Evolutionary conservation across 129 eudicot species (phyloP).

Genomic region (Arctium lappa): DNA sequence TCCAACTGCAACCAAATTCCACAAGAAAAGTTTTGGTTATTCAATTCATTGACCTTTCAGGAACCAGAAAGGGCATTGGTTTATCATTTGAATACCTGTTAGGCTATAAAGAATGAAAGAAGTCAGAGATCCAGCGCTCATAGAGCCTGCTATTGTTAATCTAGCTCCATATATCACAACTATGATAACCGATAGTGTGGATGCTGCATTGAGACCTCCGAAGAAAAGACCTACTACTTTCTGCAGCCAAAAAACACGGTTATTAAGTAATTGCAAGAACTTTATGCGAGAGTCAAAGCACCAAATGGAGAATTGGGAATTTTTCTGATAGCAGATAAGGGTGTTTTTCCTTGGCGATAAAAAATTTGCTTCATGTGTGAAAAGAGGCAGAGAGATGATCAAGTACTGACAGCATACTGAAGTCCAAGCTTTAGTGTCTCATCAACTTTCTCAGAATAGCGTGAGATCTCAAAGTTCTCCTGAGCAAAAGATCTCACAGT

Average conservation of each 20-base stretch:
- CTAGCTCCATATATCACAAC: slow-evolving; percentile 89
- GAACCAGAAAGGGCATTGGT: not conserved
- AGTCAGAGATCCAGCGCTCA: slow-evolving; percentile 80
- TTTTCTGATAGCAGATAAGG: too few relatives aligned
- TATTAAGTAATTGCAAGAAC: not conserved
- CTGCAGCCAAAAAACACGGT: slow-evolving; percentile 40
- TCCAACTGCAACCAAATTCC: slow-evolving; percentile 62
- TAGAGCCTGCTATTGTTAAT: slow-evolving; percentile 68
- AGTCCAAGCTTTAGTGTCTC: slow-evolving; percentile 90
- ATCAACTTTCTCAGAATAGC: slow-evolving; percentile 78
- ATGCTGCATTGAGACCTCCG: slow-evolving; percentile 91
- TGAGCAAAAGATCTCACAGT: slow-evolving; percentile 95
- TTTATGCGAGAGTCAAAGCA: too few relatives aligned
- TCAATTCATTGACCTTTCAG: slow-evolving; percentile 8
- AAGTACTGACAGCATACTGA: slow-evolving; percentile 74
- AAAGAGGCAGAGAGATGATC: not conserved
- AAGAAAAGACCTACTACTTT: slow-evolving; percentile 75
- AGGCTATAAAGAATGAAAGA: slow-evolving; percentile 96
- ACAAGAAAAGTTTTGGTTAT: not conserved
- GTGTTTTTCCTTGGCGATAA: too few relatives aligned
- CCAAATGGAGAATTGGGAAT: too few relatives aligned
- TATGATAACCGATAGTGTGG: slow-evolving; percentile 77
- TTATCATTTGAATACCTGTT: slow-evolving; percentile 47
- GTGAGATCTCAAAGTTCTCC: slow-evolving; percentile 56
- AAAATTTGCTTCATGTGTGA: not conserved